Base-by-base conservation (phyloP, 1,284 basidiomycete species). In the Volvariella surrecta region DNA sequence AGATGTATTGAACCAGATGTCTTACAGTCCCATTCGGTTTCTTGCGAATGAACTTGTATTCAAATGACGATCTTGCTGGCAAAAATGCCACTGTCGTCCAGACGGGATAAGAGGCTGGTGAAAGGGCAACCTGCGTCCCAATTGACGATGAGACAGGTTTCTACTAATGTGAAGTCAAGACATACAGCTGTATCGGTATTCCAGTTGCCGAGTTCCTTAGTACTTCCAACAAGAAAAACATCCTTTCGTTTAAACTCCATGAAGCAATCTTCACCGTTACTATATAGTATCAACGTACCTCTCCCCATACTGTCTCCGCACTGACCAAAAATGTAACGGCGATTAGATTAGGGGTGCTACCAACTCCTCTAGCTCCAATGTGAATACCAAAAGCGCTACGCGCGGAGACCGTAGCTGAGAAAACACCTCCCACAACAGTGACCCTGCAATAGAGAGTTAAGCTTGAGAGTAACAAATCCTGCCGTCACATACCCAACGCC, bases 11-110 rank as follows among this genome's bases (percentile, higher is more conserved):
- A 20, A 31, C 7, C 20, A 35, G 3, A 18, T 28, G 20, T 62
- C 75, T 49, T 50, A 79, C 76, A 44, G 57, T 69, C 40, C 76
- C 77, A 49, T 74, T 62, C 1, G 66, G 62, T 48, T 73, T 71
- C 54, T 74, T 76, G 20, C 73, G 60, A 48, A 82, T 73, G 47
- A 76, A 80, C 57, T 81, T 82, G 61, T 74, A 82, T 49, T 74
- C 51, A 55, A 82, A 78, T 1, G 53, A 50, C 0, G 71, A 74
- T 40, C 59, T 64, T 0, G 68, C 62, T 0, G 76, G 73, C 0
- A 83, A 51, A 18, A 57, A 56, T 9, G 79, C 61, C 0, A 71
- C 71, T 2, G 67, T 66, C 2, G 59, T 65, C 79, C 79, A 83
- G 0, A 66, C 58, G 1, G 79, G 77, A 50, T 79, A 79, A n/a